Conservation (phyloP, 441 rosid genomes). For the Erysimum cheiri region DNA sequence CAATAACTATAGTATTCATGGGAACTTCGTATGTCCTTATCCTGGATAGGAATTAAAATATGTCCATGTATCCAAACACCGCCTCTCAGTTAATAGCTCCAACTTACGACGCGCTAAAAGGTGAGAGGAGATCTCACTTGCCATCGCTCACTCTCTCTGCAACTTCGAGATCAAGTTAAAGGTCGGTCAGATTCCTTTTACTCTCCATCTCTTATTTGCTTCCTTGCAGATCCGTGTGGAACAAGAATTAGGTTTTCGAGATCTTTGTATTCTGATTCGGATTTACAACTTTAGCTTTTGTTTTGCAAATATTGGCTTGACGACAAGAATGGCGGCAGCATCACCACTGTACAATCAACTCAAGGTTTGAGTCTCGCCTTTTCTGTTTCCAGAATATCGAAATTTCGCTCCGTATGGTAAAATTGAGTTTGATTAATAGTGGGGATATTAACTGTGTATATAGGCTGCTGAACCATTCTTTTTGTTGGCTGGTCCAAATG, state of each 20-base stretch:
- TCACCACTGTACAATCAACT: slow-evolving; percentile 58
- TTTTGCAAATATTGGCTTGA: neutral
- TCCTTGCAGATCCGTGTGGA: slow-evolving; percentile 25
- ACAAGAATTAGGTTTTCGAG: neutral
- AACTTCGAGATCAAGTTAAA: slow-evolving; percentile 37
- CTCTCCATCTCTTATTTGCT: slow-evolving; percentile 9
- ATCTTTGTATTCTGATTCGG: neutral
- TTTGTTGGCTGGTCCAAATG: slow-evolving; percentile 92
- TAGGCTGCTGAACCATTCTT: slow-evolving; percentile 82
- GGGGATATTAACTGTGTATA: neutral
- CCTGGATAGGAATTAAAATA: slow-evolving; percentile 7
- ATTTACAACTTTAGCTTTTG: too few relatives aligned
- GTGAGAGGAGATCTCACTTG: slow-evolving; percentile 31
- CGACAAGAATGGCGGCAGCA: slow-evolving; percentile 48
- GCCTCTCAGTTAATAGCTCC: neutral
- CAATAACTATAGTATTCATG: too few relatives aligned
- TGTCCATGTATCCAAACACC: slow-evolving; percentile 29
- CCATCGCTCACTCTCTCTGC: slow-evolving; percentile 30
- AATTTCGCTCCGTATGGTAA: slow-evolving; percentile 9
- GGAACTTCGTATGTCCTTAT: neutral
- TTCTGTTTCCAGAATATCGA: slow-evolving; percentile 1
- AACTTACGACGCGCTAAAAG: slow-evolving; percentile 1
- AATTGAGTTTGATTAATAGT: slow-evolving; percentile 8
- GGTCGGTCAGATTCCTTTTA: slow-evolving; percentile 16
- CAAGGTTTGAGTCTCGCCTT: slow-evolving; percentile 50